Evolutionary conservation across 1,284 basidiomycete genomes (phyloP).

Genomic region (Dichomitus squalens): DNA sequence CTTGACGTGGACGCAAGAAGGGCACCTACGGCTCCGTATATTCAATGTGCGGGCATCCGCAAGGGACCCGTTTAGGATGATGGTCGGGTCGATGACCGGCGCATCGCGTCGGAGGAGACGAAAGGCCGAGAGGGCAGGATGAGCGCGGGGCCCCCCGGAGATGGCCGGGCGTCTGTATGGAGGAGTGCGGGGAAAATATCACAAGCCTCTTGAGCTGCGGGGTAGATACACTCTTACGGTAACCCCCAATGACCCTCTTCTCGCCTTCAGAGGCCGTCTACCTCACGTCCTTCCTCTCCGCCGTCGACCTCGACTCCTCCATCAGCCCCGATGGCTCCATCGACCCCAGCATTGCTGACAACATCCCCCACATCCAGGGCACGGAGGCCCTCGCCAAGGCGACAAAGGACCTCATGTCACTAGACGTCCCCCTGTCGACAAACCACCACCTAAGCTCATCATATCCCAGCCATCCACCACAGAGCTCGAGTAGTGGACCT

Average conservation of each 20-base stretch:
- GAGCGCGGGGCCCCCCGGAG: conserved; percentile 1
- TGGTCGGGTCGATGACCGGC: too few species aligned
- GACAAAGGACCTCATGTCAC: conserved; percentile 70
- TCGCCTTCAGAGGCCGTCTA: conserved; percentile 51
- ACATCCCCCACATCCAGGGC: conserved; percentile 36
- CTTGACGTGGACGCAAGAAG: too few species aligned
- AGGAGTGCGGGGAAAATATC: conserved; percentile 18
- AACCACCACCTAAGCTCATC: not conserved
- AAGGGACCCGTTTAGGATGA: too few species aligned
- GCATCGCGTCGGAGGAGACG: too few species aligned
- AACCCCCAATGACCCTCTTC: conserved; percentile 40
- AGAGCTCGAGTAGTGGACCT: conserved; percentile 23
- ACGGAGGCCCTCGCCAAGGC: conserved; percentile 68
- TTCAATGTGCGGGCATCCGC: too few species aligned
- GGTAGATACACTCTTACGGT: conserved; percentile 10
- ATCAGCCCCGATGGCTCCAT: conserved; percentile 29
- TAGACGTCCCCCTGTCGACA: conserved; percentile 42
- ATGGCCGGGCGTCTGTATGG: conserved; percentile 8
- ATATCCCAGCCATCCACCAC: not conserved
- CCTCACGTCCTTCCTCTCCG: conserved; percentile 53
- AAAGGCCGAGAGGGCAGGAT: too few species aligned
- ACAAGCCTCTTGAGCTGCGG: conserved; percentile 22
- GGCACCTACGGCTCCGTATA: too few species aligned
- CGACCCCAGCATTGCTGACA: conserved; percentile 32
- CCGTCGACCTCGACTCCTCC: conserved; percentile 44